A percentile compares a stretch with the other conserved stretches of the same genome.
Evolutionary conservation across 495 filamentous ascomycete genomes (phyloP).

Genomic region (Penicillium turbatum): DNA sequence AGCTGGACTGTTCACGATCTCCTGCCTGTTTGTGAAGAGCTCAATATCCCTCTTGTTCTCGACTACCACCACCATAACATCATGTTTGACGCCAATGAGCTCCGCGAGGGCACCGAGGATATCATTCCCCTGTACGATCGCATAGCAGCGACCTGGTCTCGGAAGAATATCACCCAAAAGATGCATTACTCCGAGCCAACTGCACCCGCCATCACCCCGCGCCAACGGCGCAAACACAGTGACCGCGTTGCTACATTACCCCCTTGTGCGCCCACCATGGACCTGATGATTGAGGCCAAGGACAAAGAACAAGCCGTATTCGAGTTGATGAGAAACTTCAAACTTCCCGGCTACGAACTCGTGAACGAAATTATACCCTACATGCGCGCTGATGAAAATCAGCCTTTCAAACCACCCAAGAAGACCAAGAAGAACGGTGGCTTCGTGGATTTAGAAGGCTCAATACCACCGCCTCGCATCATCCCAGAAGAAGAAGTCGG

Average conservation of each 20-base stretch:
- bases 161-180: conserved; percentile 86
- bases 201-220: conserved; percentile 65
- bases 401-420: conserved; percentile 47
- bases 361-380: conserved; percentile 78
- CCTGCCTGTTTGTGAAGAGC: conserved; percentile 83
- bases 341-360: conserved; percentile 68
- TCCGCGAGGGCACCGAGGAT: conserved; percentile 84
- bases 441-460: conserved; percentile 48
- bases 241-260: conserved; percentile 73
- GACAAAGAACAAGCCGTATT: conserved; percentile 98
- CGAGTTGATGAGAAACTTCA: conserved; percentile 84
- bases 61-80: conserved; percentile 98
- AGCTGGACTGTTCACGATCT: conserved; percentile 87
- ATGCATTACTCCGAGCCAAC: conserved; percentile 93
- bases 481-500: conserved; percentile 68
- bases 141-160: conserved; percentile 79
- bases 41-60: conserved; percentile 88
- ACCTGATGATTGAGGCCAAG: conserved; percentile 98
- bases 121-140: conserved; percentile 65
- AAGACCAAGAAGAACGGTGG: conserved; percentile 47
- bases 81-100: conserved; percentile 63
- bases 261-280: conserved; percentile 77
- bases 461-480: conserved; percentile 36
- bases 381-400: conserved; percentile 74
- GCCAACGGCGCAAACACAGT: conserved; percentile 78